A percentile compares a stretch with the other conserved stretches of the same genome.
These are phyloP conservation scores for Torulaspora pretoriensis DNA, from an alignment of 1,139 yeast species.

Conservation along the genomic window DNA sequence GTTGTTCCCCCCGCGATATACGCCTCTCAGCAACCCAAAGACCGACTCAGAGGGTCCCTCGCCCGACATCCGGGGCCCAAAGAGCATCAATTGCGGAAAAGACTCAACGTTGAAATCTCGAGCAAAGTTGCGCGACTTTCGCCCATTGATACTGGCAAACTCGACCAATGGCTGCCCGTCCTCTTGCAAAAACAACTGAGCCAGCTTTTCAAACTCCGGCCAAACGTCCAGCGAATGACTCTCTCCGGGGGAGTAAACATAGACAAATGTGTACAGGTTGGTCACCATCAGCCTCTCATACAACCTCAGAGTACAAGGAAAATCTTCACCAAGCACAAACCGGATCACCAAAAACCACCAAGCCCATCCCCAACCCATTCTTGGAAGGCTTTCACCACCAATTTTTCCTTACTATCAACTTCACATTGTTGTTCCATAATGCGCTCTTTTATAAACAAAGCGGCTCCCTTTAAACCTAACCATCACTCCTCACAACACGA, in stretches of 20 bases:
- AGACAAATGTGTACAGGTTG: constrained; percentile 12
- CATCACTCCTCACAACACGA: neutral
- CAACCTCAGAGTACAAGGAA: constrained; percentile 5
- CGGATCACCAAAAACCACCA: neutral
- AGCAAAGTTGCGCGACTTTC: constrained; percentile 8
- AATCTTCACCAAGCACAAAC: constrained; percentile 1
- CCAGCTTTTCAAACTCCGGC: constrained; percentile 13
- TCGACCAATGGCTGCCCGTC: constrained; percentile 4
- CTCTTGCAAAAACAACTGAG: constrained; percentile 10
- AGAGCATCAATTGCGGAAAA: constrained; percentile 18
- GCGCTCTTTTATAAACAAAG: neutral
- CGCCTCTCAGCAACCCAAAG: constrained; percentile 8
- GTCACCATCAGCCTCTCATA: constrained; percentile 5
- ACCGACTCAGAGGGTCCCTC: neutral
- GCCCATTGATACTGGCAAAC: constrained; percentile 17
- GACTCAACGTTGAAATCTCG: constrained; percentile 15
- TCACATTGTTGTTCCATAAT: too few species aligned
- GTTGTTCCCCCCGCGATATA: constrained; percentile 14
- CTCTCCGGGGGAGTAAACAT: constrained; percentile 13
- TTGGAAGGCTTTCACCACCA: neutral
- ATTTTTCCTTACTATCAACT: too few species aligned
- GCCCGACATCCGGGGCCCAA: constrained; percentile 5
- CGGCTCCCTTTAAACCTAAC: neutral
- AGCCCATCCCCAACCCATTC: neutral
- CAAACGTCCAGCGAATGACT: constrained; percentile 17